Percentiles rank a stretch among this genome's conserved stretches.
Conservation (phyloP, 805 yeast species). For the Metschnikowia similis region DNA sequence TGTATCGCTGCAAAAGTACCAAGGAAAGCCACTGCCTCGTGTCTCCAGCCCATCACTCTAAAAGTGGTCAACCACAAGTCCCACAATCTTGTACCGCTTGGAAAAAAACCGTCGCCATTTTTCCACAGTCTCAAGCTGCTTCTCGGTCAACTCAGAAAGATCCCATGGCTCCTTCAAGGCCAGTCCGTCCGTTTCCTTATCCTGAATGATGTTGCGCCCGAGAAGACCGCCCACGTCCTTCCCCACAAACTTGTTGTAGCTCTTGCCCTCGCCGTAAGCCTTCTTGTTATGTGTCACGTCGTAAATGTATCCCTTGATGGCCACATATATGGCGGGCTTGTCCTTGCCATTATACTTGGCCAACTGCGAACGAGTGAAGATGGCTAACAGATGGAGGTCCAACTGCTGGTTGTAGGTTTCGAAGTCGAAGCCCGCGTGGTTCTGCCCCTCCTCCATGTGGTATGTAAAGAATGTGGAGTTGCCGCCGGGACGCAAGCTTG, state of each 20-base stretch:
- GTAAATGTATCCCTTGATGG: slow-evolving; percentile 70
- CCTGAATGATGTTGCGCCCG: slow-evolving; percentile 51
- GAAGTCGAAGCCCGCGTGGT: slow-evolving; percentile 17
- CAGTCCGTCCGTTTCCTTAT: slow-evolving; percentile 24
- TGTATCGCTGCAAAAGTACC: background rate
- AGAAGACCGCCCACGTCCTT: slow-evolving; percentile 74
- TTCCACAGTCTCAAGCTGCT: slow-evolving; percentile 56
- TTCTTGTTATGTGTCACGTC: slow-evolving; percentile 66
- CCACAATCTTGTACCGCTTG: slow-evolving; percentile 37
- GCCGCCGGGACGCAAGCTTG: background rate
- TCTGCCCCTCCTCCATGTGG: background rate
- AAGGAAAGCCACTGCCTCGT: background rate
- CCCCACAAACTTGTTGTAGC: slow-evolving; percentile 70
- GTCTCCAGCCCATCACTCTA: background rate
- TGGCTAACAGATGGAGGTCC: slow-evolving; percentile 28
- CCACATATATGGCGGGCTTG: slow-evolving; percentile 54
- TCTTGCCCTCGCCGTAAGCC: slow-evolving; percentile 74
- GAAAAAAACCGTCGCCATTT: slow-evolving; percentile 73
- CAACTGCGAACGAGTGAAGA: slow-evolving; percentile 32
- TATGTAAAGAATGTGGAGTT: background rate
- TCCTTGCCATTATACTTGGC: slow-evolving; percentile 29
- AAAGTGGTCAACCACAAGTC: slow-evolving; percentile 31
- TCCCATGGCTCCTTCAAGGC: slow-evolving; percentile 41
- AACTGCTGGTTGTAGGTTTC: slow-evolving; percentile 28
- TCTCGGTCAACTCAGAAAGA: slow-evolving; percentile 49